A percentile compares a stretch with the other conserved stretches of the same genome.
Conservation (phyloP, 2,329 filamentous ascomycete species). For the Septoria linicola region DNA sequence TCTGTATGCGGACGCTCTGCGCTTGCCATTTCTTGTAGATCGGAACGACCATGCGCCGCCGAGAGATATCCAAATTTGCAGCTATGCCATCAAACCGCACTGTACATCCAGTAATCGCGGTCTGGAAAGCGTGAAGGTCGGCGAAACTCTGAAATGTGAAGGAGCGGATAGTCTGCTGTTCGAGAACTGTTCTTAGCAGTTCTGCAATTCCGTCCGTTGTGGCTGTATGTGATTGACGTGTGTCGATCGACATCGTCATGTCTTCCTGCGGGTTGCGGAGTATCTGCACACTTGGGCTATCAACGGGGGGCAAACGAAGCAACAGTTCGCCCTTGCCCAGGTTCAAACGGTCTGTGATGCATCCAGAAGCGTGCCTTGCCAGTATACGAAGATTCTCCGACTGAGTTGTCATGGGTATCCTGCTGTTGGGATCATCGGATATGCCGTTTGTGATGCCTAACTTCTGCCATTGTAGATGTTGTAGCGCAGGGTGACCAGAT, state of each 20-base stretch:
- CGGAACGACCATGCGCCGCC: constrained; percentile 73
- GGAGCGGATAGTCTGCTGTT: constrained; percentile 66
- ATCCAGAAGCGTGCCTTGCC: constrained; percentile 69
- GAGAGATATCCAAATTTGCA: constrained; percentile 73
- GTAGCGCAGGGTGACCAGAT: constrained; percentile 43
- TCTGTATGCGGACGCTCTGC: constrained; percentile 72
- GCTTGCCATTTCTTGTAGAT: constrained; percentile 96
- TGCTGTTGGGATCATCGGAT: constrained; percentile 54
- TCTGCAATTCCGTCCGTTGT: constrained; percentile 62
- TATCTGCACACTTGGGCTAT: constrained; percentile 61
- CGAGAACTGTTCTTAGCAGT: constrained; percentile 58
- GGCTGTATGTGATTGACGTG: constrained; percentile 34
- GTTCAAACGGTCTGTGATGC: constrained; percentile 80
- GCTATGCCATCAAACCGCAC: constrained; percentile 61
- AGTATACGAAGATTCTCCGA: constrained; percentile 75
- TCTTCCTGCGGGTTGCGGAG: constrained; percentile 74
- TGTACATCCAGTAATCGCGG: constrained; percentile 73
- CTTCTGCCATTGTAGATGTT: constrained; percentile 61
- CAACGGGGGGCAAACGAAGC: constrained; percentile 43
- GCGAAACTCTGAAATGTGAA: constrained; percentile 50
- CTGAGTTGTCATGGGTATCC: constrained; percentile 66
- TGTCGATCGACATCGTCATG: constrained; percentile 69
- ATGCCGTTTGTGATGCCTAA: constrained; percentile 72
- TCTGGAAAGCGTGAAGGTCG: constrained; percentile 75
- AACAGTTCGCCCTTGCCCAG: constrained; percentile 56